phyloP scores from a whole-genome alignment of 768 basidiomycete genomes.

The Psilocybe cyanescens region DNA sequence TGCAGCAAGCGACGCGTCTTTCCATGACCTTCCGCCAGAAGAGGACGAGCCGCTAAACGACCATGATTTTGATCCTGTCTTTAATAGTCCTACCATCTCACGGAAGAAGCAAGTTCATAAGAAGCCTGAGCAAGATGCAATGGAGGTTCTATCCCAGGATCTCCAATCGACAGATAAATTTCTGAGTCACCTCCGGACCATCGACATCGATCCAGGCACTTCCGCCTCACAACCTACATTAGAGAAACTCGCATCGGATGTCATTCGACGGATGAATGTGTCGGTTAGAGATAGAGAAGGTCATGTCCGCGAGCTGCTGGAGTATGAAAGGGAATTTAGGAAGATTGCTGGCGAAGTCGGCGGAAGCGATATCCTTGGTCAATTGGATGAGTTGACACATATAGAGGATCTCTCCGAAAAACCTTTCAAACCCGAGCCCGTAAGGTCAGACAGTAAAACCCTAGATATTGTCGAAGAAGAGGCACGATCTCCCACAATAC shows the following conservation, averaged over 20 bases:
- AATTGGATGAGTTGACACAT: slow-evolving; percentile 64
- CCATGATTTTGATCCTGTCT: slow-evolving; percentile 43
- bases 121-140: slow-evolving; percentile 58
- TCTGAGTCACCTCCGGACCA: slow-evolving; percentile 67
- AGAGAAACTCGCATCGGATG: slow-evolving; percentile 73
- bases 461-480: slow-evolving; percentile 36
- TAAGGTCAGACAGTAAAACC: slow-evolving; percentile 27
- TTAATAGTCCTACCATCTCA: slow-evolving; percentile 40
- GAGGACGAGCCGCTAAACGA: slow-evolving; percentile 29
- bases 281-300: slow-evolving; percentile 76
- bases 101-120: slow-evolving; percentile 30
- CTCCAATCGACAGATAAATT: slow-evolving; percentile 80
- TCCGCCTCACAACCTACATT: slow-evolving; percentile 46
- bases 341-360: slow-evolving; percentile 79
- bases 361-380: slow-evolving; percentile 72
- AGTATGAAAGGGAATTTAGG: slow-evolving; percentile 79
- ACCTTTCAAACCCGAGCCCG: slow-evolving; percentile 20
- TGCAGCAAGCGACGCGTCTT: slow-evolving; percentile 27
- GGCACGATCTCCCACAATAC: slow-evolving; percentile 21
- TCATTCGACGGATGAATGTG: slow-evolving; percentile 79
- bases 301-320: slow-evolving; percentile 79
- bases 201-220: slow-evolving; percentile 58
- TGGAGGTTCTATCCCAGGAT: slow-evolving; percentile 74
- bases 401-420: slow-evolving; percentile 49
- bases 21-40: slow-evolving; percentile 32